Conservation (phyloP, 2,329 filamentous ascomycete species). For the Parasarocladium wereldwijsianum region DNA sequence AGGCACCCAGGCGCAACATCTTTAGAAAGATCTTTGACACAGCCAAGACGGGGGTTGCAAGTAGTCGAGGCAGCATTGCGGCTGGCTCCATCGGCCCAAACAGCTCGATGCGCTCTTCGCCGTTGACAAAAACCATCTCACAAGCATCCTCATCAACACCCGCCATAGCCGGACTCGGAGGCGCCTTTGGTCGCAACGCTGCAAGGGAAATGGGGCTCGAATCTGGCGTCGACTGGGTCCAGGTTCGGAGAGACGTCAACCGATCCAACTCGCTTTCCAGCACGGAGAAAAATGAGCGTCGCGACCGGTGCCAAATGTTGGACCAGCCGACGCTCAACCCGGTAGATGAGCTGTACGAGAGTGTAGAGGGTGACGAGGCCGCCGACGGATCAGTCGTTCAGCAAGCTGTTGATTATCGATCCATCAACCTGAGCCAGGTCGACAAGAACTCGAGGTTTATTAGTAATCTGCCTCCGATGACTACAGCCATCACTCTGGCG, state of each 20-base stretch:
- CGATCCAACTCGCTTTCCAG: conserved; percentile 84
- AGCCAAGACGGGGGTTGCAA: conserved; percentile 86
- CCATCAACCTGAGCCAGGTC: conserved; percentile 69
- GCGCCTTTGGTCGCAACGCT: conserved; percentile 29
- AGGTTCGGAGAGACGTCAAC: conserved; percentile 90
- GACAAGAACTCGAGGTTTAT: conserved; percentile 95
- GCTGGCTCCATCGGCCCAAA: conserved; percentile 27
- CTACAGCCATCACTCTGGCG: conserved; percentile 67
- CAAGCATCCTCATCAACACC: conserved; percentile 14
- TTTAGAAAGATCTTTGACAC: conserved; percentile 93
- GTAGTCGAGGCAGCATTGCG: conserved; percentile 71
- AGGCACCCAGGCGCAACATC: conserved; percentile 73
- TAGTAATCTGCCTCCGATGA: conserved; percentile 65
- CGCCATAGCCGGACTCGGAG: conserved; percentile 28
- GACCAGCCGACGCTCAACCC: conserved; percentile 80
- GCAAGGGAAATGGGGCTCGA: conserved; percentile 58
- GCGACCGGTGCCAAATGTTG: conserved; percentile 87
- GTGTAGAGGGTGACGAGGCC: conserved; percentile 79
- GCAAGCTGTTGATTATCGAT: conserved; percentile 67
- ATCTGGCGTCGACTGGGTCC: conserved; percentile 73
- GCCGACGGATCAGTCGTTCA: conserved; percentile 71
- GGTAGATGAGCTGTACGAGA: conserved; percentile 75
- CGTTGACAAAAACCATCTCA: conserved; percentile 25
- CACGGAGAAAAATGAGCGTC: conserved; percentile 72
- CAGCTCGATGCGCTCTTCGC: conserved; percentile 25